Base-by-base conservation (phyloP, 2,329 filamentous ascomycete genomes). In the Pseudogymnoascus verrucosus region DNA sequence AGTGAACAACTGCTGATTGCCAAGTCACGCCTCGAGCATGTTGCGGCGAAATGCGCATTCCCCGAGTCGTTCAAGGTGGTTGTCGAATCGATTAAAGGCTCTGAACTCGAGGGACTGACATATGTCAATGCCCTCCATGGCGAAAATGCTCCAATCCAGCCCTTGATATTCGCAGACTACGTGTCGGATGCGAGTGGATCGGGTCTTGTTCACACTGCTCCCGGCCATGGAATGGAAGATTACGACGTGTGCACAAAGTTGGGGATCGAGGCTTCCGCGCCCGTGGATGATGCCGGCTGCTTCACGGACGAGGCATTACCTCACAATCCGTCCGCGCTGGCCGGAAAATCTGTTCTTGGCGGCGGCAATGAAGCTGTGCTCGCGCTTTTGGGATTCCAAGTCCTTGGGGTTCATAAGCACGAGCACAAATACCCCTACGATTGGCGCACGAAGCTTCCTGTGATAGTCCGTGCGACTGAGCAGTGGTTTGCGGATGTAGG, bases 401-500 rank as follows among this genome's bases (percentile, higher is more conserved):
- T 98, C 3, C 77, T 97, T 42, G 81, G 82, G 40, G 83, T 83
- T 3, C 89, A 96, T 69, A 81, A 80, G 64, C 89, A 93, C 73
- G 82, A 82, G 62, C 95, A 99, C 79, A 98, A 96, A 75, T 98
- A 98, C 73, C 95, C 95, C 0, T 96, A 98, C 69, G 95, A 99
- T 76, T 99, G 95, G 95, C 84, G 95, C 62, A 96, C 93, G 0
- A 99, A 98, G 76, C 82, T 89, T 68, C 95, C 95, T 1, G 88
- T 99, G 60, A 91, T 99, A 65, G 85, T 96, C 36, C 81, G 95
- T 68, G 93, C 95, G 3, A 99, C 96, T 0, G 91, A 93, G 39
- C 95, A 99, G 76, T 99, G 95, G 95, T 99, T 99, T 73, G 92
- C 95, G 10, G 91, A 98, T 74, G 91, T 97, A 1, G 91, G 83